Percentiles rank a stretch among this genome's conserved stretches.
Evolutionary conservation across 345 rosid species (phyloP).

Genomic region (Sonneratia alba): DNA sequence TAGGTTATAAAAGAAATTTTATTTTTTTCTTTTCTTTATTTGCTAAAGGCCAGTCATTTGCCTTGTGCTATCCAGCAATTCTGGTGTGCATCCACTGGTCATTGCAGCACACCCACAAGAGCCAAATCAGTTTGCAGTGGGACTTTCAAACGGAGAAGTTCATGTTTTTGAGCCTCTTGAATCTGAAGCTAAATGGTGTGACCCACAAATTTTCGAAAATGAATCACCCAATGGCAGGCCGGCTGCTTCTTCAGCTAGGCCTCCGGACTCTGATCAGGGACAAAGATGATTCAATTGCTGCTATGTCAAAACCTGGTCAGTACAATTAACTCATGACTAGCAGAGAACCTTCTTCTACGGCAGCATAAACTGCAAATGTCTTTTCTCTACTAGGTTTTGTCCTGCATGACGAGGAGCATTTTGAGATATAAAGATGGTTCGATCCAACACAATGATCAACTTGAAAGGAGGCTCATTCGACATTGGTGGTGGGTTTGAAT

Average conservation of each 20-base stretch:
- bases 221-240: conserved; percentile 32
- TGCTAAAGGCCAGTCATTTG: not conserved
- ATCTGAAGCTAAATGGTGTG: conserved; percentile 47
- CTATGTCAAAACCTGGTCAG: not conserved
- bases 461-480: not conserved
- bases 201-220: conserved; percentile 31
- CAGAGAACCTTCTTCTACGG: no score
- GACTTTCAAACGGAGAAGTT: conserved; percentile 54
- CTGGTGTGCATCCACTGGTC: conserved; percentile 31
- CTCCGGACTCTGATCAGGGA: not conserved
- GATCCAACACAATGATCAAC: not conserved
- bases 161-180: conserved; percentile 61
- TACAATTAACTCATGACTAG: not conserved
- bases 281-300: not conserved
- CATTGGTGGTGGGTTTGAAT: not conserved
- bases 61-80: conserved; percentile 6
- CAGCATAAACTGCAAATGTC: not conserved
- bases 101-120: conserved; percentile 67
- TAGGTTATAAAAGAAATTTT: not conserved
- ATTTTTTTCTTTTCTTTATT: not conserved
- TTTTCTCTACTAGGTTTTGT: not conserved
- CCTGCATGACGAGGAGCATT: not conserved
- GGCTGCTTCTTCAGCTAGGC: conserved; percentile 25
- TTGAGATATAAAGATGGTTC: not conserved
- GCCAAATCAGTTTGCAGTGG: conserved; percentile 56